phyloP scores from a whole-genome alignment of 2,329 filamentous ascomycete species.

The Tetracladium maxilliforme region DNA sequence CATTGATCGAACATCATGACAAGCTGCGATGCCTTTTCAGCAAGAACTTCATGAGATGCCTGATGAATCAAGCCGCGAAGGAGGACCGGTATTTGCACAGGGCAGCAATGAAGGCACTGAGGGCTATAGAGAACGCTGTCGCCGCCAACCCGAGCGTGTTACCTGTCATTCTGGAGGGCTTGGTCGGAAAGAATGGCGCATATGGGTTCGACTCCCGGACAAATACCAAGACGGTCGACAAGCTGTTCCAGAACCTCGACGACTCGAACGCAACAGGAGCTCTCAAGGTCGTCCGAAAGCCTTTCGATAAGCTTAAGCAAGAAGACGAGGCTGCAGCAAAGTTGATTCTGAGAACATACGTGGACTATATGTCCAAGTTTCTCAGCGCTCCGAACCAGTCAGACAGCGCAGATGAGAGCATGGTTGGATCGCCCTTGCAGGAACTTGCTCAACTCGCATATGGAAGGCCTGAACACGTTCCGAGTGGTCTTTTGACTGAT shows the following conservation, averaged over 20 bases:
- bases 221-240: constrained; percentile 73
- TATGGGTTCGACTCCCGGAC: constrained; percentile 79
- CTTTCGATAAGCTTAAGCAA: too few species aligned
- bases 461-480: too few species aligned
- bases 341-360: too few species aligned
- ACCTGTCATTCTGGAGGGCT: constrained; percentile 42
- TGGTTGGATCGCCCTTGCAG: too few species aligned
- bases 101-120: constrained; percentile 63
- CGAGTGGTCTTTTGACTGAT: too few species aligned
- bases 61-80: constrained; percentile 71
- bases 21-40: constrained; percentile 56
- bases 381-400: too few species aligned
- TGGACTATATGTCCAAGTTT: too few species aligned
- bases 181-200: constrained; percentile 56
- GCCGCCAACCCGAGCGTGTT: constrained; percentile 45
- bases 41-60: constrained; percentile 64
- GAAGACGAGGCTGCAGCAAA: too few species aligned
- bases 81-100: constrained; percentile 68
- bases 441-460: too few species aligned
- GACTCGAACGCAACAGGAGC: constrained; percentile 8
- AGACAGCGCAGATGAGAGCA: too few species aligned
- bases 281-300: constrained; percentile 12
- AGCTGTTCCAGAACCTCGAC: constrained; percentile 31
- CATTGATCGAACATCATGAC: constrained; percentile 28
- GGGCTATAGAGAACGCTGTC: constrained; percentile 50